phyloP scores from a whole-genome alignment of 345 rosid genomes.

The Eucalyptus pauciflora region DNA sequence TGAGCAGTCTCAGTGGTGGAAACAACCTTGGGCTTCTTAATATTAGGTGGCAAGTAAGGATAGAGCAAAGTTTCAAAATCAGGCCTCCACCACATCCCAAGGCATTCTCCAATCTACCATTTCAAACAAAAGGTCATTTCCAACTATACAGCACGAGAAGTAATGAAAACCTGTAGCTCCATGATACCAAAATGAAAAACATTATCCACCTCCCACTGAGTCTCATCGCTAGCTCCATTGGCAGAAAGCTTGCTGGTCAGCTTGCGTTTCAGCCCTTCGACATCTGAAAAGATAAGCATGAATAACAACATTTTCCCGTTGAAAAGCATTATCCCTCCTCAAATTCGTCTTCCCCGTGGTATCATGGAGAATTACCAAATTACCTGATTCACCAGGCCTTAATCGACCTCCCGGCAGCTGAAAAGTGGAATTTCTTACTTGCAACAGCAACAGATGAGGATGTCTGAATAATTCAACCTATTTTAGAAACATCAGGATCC shows the following conservation, averaged over 20 bases:
- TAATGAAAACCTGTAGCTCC: neutral
- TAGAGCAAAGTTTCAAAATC: conserved; percentile 54
- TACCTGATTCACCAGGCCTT: conserved; percentile 79
- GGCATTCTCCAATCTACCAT: conserved; percentile 60
- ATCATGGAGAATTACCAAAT: neutral
- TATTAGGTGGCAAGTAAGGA: conserved; percentile 59
- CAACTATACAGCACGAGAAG: neutral
- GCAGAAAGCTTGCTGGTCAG: conserved; percentile 54
- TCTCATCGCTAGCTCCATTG: conserved; percentile 13
- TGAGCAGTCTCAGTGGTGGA: neutral
- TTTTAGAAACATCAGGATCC: neutral
- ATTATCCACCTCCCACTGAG: conserved; percentile 52
- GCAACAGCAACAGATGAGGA: conserved; percentile 74
- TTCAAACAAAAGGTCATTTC: neutral
- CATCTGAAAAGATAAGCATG: conserved; percentile 17
- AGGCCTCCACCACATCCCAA: conserved; percentile 89
- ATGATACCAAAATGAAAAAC: neutral
- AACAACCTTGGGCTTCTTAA: conserved; percentile 60
- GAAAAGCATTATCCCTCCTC: neutral
- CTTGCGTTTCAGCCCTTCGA: conserved; percentile 69
- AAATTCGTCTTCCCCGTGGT: neutral
- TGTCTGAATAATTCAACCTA: conserved; percentile 88
- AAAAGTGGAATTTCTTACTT: conserved; percentile 49
- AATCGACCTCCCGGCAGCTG: conserved; percentile 87
- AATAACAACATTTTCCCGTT: neutral